Percentiles rank a stretch among this genome's conserved stretches.
phyloP scores from a whole-genome alignment of 208 protist species.

The Crithidia sp. region DNA sequence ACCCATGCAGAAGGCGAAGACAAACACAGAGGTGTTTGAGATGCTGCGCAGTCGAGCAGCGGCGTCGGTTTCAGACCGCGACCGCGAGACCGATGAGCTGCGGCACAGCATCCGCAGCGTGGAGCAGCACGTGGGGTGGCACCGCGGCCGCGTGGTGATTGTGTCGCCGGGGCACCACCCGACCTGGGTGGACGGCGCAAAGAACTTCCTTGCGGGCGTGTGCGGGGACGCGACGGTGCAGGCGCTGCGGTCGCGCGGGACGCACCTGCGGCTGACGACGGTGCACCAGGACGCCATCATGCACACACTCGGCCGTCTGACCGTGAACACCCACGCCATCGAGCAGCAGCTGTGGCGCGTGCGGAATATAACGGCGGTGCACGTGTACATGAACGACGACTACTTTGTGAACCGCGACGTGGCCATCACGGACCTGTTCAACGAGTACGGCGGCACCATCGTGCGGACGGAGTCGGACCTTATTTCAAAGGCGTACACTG shows the following conservation, averaged over 20 bases:
- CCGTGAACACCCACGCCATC: slow-evolving; percentile 56
- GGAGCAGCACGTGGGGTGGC: slow-evolving; percentile 93
- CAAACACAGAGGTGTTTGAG: slow-evolving; percentile 14
- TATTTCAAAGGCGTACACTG: slow-evolving; percentile 4
- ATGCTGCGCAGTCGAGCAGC: slow-evolving; percentile 11
- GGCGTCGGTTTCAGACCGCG: slow-evolving; percentile 5
- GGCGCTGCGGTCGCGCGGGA: slow-evolving; percentile 29
- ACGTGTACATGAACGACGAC: slow-evolving; percentile 81
- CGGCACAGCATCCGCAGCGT: slow-evolving; percentile 94
- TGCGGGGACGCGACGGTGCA: slow-evolving; percentile 33
- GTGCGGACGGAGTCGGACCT: slow-evolving; percentile 44
- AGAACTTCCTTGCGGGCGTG: slow-evolving; percentile 54
- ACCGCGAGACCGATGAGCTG: slow-evolving; percentile 88
- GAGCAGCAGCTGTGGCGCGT: slow-evolving; percentile 69
- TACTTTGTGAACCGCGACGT: slow-evolving; percentile 75
- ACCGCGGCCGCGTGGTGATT: slow-evolving; percentile 87
- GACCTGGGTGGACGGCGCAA: slow-evolving; percentile 81
- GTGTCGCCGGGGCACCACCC: slow-evolving; percentile 96
- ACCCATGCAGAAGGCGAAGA: slow-evolving; percentile 24
- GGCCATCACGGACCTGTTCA: slow-evolving; percentile 60
- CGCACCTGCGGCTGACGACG: slow-evolving; percentile 59
- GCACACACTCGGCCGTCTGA: slow-evolving; percentile 45
- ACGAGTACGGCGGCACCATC: slow-evolving; percentile 64
- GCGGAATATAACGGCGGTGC: slow-evolving; percentile 52
- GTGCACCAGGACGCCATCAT: slow-evolving; percentile 74